Conservation (phyloP, 1,284 basidiomycete species). For the Cryptococcus depauperatus region DNA sequence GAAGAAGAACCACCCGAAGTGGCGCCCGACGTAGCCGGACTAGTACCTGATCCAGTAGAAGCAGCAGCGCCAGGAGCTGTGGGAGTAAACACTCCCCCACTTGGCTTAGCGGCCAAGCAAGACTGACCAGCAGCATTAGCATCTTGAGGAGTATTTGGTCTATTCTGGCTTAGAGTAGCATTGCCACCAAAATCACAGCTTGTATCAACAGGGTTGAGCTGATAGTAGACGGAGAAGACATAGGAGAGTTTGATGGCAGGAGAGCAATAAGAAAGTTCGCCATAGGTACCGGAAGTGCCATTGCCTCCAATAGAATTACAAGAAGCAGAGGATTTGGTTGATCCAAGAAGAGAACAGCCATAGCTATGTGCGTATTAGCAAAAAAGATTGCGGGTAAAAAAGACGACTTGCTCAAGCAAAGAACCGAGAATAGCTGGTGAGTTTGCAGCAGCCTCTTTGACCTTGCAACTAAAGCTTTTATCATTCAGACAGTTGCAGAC, state of each 20-base stretch:
- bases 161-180: constrained; percentile 59
- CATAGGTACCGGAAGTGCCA: constrained; percentile 68
- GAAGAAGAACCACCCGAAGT: neutral
- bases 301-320: constrained; percentile 66
- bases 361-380: constrained; percentile 40
- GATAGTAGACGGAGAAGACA: constrained; percentile 72
- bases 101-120: constrained; percentile 59
- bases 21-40: neutral
- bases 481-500: constrained; percentile 70
- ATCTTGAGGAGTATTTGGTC: constrained; percentile 52
- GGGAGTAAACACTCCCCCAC: constrained; percentile 56
- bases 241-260: constrained; percentile 69
- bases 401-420: constrained; percentile 49
- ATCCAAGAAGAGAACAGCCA: constrained; percentile 62
- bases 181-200: constrained; percentile 67
- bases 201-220: constrained; percentile 54
- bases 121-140: constrained; percentile 58
- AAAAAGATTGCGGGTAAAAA: neutral
- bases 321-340: constrained; percentile 49
- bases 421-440: constrained; percentile 60
- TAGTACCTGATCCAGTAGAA: neutral
- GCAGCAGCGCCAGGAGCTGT: neutral
- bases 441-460: constrained; percentile 57
- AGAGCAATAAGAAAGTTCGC: constrained; percentile 59
- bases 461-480: constrained; percentile 60